phyloP scores from a whole-genome alignment of 2,329 filamentous ascomycete species.

The Paraconiothyrium sp. region DNA sequence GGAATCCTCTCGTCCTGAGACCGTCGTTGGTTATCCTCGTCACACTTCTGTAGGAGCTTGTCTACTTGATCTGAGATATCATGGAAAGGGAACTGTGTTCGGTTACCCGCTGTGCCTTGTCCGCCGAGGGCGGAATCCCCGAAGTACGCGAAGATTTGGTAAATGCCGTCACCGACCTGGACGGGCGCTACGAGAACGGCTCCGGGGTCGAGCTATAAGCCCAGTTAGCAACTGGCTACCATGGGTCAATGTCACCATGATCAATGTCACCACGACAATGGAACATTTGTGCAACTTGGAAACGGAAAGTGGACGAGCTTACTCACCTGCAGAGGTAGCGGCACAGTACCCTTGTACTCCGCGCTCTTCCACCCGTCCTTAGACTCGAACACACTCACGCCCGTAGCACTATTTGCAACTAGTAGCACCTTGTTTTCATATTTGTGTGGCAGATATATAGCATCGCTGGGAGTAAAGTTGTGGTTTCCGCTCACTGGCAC shows the following conservation, averaged over 20 bases:
- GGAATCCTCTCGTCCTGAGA: neutral
- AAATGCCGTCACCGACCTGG: constrained; percentile 26
- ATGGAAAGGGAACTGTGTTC: constrained; percentile 23
- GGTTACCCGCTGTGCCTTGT: constrained; percentile 23
- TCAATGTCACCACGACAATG: neutral
- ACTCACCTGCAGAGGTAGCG: constrained; percentile 16
- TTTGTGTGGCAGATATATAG: constrained; percentile 22
- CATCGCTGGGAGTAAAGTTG: constrained; percentile 21
- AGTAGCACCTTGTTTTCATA: constrained; percentile 27
- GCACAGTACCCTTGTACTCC: constrained; percentile 15
- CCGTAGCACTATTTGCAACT: constrained; percentile 23
- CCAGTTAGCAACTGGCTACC: neutral
- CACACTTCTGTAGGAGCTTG: neutral
- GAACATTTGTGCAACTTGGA: too few species aligned
- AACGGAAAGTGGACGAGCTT: neutral
- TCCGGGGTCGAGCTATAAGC: neutral
- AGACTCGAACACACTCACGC: constrained; percentile 21
- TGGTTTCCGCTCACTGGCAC: constrained; percentile 19
- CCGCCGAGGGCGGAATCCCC: constrained; percentile 16
- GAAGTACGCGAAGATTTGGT: constrained; percentile 27
- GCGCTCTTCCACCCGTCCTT: constrained; percentile 26
- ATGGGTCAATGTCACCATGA: neutral
- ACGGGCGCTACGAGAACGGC: constrained; percentile 15
- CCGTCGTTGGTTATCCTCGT: neutral
- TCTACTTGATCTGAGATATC: constrained; percentile 26